phyloP scores from a whole-genome alignment of 139 green algal species.

The Zygnema circumcarinatum region DNA sequence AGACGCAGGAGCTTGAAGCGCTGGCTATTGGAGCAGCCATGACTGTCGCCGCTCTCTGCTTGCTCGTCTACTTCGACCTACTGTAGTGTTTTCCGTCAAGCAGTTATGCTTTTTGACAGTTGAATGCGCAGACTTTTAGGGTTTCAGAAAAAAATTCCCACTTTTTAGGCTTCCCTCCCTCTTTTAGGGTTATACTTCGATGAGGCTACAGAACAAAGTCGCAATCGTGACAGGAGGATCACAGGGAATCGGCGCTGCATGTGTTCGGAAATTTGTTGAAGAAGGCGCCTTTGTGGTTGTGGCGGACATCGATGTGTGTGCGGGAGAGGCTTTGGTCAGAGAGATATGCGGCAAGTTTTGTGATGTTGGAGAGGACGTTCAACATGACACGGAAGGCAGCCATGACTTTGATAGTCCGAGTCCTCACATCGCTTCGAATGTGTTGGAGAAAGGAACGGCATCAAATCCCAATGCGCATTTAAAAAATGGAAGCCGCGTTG shows the following conservation, averaged over 20 bases:
- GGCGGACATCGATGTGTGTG: conserved; percentile 37
- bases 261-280: conserved; percentile 50
- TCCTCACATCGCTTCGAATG: no score
- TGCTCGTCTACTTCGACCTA: background rate
- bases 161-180: background rate
- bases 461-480: no score
- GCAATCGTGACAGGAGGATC: conserved; percentile 50
- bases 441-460: no score
- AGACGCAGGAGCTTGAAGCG: background rate
- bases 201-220: conserved; percentile 44
- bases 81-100: background rate
- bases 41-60: background rate
- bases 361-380: no score
- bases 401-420: no score
- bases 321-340: conserved; percentile 10
- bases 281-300: conserved; percentile 57
- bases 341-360: conserved; percentile 46
- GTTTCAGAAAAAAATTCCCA: background rate
- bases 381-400: no score
- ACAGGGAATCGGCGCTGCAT: conserved; percentile 37
- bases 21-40: conserved; percentile 9
- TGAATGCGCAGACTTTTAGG: background rate
- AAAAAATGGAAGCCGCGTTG: no score
- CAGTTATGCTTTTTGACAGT: background rate
- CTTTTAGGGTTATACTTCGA: conserved; percentile 15